Evolutionary conservation across 2,329 filamentous ascomycete species (phyloP).

Genomic region (Alternaria sp.): DNA sequence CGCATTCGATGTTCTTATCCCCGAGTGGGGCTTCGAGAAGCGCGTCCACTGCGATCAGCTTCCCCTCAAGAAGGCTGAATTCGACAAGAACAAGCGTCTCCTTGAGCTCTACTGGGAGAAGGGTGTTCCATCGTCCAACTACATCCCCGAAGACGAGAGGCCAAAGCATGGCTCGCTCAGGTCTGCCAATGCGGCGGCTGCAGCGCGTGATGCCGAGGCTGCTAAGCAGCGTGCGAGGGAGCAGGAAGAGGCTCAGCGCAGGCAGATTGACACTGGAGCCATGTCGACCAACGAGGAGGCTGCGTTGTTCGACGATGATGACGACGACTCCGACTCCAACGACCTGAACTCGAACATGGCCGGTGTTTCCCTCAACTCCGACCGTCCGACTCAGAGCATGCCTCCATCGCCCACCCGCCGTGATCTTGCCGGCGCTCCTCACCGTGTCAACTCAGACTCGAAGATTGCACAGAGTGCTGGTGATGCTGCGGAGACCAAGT

Average conservation of each 20-base stretch:
- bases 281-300: constrained; percentile 93
- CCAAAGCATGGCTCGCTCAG: constrained; percentile 82
- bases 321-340: constrained; percentile 82
- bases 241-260: constrained; percentile 87
- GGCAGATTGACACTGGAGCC: constrained; percentile 93
- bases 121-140: constrained; percentile 94
- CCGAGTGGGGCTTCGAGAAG: constrained; percentile 99
- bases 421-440: constrained; percentile 72
- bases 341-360: constrained; percentile 92
- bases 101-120: constrained; percentile 99
- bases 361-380: constrained; percentile 82
- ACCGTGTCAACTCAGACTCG: constrained; percentile 93
- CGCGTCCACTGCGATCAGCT: constrained; percentile 98
- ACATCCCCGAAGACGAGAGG: constrained; percentile 95
- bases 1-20: constrained; percentile 96
- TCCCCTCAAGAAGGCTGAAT: constrained; percentile 98
- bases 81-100: constrained; percentile 92
- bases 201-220: constrained; percentile 81
- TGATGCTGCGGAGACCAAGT: constrained; percentile 79
- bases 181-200: constrained; percentile 77
- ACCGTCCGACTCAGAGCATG: constrained; percentile 94
- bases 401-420: constrained; percentile 88
- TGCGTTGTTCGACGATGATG: constrained; percentile 94
- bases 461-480: constrained; percentile 75
- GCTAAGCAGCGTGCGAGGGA: constrained; percentile 84